Evolutionary conservation across 148 eudicot species (phyloP).

Genomic region (Selenicereus undatus): DNA sequence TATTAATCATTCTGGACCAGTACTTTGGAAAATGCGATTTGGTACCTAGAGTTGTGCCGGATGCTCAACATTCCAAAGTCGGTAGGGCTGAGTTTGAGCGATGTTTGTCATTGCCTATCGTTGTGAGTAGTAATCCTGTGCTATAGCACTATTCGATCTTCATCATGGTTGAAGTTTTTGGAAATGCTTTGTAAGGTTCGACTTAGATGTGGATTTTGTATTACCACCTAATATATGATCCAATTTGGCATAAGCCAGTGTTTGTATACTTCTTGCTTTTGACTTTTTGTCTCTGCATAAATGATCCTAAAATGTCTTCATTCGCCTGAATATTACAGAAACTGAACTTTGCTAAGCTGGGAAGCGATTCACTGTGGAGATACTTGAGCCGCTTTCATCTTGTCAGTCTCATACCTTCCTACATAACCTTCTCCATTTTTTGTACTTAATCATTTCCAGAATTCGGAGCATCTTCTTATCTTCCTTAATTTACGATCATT

Average conservation of each 20-base stretch:
- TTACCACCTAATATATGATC: neutral
- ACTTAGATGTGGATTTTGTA: neutral
- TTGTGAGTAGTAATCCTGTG: no score
- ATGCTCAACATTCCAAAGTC: no score
- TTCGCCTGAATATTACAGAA: slow-evolving; percentile 37
- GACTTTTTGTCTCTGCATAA: neutral
- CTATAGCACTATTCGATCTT: neutral
- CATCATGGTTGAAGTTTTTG: no score
- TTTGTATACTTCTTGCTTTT: neutral
- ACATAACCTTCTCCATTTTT: neutral
- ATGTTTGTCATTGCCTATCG: no score
- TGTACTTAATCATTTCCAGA: neutral
- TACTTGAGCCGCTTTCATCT: slow-evolving; percentile 77
- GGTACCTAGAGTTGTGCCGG: no score
- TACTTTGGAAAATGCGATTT: no score
- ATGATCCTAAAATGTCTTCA: slow-evolving; percentile 10
- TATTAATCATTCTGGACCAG: no score
- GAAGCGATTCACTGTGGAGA: slow-evolving; percentile 83
- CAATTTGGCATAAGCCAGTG: neutral
- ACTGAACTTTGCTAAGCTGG: slow-evolving; percentile 69
- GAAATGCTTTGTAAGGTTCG: neutral
- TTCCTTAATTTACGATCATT: neutral
- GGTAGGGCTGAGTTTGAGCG: no score
- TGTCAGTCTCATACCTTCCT: slow-evolving; percentile 38
- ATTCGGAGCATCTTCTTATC: neutral